Conservation (phyloP, 495 filamentous ascomycete genomes). For the Talaromyces liani region DNA sequence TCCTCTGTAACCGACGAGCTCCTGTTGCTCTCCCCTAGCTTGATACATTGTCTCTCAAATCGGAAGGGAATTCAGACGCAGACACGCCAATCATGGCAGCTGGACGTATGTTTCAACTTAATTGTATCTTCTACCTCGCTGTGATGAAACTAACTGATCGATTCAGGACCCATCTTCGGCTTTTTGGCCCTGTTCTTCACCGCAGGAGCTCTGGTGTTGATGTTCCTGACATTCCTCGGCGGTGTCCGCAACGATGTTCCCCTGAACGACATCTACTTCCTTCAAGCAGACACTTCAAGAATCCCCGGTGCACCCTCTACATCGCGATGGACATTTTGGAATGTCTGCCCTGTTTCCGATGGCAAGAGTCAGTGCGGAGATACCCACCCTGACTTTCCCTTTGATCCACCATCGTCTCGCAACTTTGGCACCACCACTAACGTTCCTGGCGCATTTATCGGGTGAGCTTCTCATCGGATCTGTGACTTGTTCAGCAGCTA, state of each 20-base stretch:
- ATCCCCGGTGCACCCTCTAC: conserved; percentile 58
- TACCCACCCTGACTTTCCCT: conserved; percentile 51
- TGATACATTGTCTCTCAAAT: background rate
- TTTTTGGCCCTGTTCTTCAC: conserved; percentile 67
- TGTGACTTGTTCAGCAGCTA: too few relatives aligned
- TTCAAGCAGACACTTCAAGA: conserved; percentile 62
- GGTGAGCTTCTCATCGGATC: conserved; percentile 24
- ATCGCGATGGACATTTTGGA: conserved; percentile 86
- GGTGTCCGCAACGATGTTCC: conserved; percentile 54
- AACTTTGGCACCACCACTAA: conserved; percentile 54
- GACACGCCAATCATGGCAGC: conserved; percentile 3
- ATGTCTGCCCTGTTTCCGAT: conserved; percentile 50
- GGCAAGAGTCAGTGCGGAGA: conserved; percentile 52
- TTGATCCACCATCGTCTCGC: conserved; percentile 48
- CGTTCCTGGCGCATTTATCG: conserved; percentile 49
- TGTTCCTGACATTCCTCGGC: conserved; percentile 73
- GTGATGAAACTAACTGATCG: background rate
- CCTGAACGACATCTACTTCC: conserved; percentile 71
- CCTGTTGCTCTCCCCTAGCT: background rate
- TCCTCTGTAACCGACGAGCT: background rate
- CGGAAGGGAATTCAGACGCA: background rate
- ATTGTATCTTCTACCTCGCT: background rate
- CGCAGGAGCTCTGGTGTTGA: conserved; percentile 63
- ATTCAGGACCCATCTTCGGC: conserved; percentile 41
- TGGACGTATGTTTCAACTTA: background rate